phyloP scores from a whole-genome alignment of 169 alveolate genomes.

The Plasmodium falciparum region DNA sequence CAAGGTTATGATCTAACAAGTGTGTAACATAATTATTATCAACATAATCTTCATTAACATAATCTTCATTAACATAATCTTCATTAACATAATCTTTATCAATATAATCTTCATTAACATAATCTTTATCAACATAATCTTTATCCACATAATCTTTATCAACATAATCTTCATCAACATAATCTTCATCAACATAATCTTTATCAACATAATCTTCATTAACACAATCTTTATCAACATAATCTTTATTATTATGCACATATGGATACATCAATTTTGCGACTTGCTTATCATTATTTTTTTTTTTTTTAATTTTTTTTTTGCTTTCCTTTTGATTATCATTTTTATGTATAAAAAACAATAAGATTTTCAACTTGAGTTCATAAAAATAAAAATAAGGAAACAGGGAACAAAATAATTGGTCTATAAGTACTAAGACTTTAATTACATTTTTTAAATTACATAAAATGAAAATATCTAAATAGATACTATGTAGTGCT shows the following conservation, averaged over 20 bases:
- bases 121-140: background rate
- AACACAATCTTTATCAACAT: background rate
- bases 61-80: background rate
- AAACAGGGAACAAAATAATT: constrained; percentile 19
- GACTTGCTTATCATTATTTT: background rate
- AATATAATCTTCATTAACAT: background rate
- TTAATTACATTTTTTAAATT: constrained; percentile 39
- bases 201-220: background rate
- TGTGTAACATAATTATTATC: background rate
- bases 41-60: background rate
- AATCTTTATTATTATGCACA: background rate
- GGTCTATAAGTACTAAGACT: constrained; percentile 54
- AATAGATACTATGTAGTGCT: constrained; percentile 60
- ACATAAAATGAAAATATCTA: constrained; percentile 52
- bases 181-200: background rate
- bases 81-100: background rate
- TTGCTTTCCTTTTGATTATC: background rate
- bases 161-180: background rate
- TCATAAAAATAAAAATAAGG: constrained; percentile 69
- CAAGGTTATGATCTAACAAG: too few species aligned
- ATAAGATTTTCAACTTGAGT: constrained; percentile 46
- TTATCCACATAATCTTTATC: background rate
- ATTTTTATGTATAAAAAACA: constrained; percentile 18
- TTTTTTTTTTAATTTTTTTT: background rate
- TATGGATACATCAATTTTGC: background rate